Base-by-base conservation (phyloP, 169 alveolate species). In the Cyclospora cayetanensis region DNA sequence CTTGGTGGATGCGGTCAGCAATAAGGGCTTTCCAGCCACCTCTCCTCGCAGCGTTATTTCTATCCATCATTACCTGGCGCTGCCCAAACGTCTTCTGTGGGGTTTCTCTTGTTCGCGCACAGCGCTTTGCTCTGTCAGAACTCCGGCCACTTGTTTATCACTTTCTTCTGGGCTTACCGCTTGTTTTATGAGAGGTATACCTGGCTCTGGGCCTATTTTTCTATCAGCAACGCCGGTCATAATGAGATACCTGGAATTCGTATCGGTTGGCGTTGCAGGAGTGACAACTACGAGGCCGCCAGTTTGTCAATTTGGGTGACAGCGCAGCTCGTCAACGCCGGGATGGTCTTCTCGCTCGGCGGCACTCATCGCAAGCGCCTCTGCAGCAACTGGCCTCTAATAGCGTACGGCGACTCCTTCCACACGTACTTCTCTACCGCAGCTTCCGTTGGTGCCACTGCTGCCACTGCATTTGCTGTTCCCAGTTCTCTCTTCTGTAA, bases 211-310 rank as follows among this genome's bases (percentile, higher is more conserved):
- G 15, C 27, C 22, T 15, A 11, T 35, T 1, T 22, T n/a, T 7
- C 41, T 55, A 46, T 46, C 53, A 46, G 34, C 72, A 4, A 80
- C 52, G 3, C 35, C 50, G 4, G 63, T 42, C 18, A 9, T 80
- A 9, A 9, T 80, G 76, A 31, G 72, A 4, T 80, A 39, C 37
- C 34, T 46, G 46, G 37, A 34, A 11, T 18, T 55, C n/a, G n/a
- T n/a, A n/a, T 18, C 79, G 1, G 41, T n/a, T 43, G 65, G 65
- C 20, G 53, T 29, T 72, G 83, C 95, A 95, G 96, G 93, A 93
- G 97, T n/a, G 98, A 96, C 94, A 96, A 96, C 89, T 96, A 95
- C 90, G 98, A 96, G 82, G 96, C 97, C 60, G 96, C 97, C 20
- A 91, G 96, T 18, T 92, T 96, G 27, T 94, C 96, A 55, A 90